phyloP scores from a whole-genome alignment of 2,329 filamentous ascomycete species.

The Fusarium liriodendri region DNA sequence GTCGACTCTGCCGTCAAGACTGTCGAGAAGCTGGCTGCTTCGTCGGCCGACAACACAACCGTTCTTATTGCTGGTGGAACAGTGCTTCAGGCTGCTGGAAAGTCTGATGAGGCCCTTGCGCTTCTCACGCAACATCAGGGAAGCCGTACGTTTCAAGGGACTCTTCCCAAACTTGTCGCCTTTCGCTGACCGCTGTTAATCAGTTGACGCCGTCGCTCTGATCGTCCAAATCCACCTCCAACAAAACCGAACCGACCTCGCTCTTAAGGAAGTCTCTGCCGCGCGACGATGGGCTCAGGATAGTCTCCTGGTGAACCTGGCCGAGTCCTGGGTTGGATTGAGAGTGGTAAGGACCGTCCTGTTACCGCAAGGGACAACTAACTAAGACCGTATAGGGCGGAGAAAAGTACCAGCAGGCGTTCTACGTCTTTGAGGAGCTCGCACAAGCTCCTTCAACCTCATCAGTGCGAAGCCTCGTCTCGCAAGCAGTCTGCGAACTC shows the following conservation, averaged over 20 bases:
- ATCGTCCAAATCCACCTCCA: conserved; percentile 93
- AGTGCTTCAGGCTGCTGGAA: conserved; percentile 81
- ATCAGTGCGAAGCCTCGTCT: conserved; percentile 79
- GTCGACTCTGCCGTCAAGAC: conserved; percentile 70
- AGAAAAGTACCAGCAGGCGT: conserved; percentile 95
- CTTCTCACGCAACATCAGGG: conserved; percentile 87
- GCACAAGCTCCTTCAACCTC: conserved; percentile 87
- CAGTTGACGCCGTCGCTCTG: conserved; percentile 81
- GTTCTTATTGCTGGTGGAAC: conserved; percentile 88
- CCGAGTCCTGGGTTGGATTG: conserved; percentile 94
- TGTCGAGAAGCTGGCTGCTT: conserved; percentile 75
- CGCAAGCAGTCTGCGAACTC: conserved; percentile 90
- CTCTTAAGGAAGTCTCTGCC: conserved; percentile 86
- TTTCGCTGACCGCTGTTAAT: conserved; percentile 38
- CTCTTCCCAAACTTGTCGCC: not conserved
- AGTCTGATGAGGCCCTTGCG: conserved; percentile 85
- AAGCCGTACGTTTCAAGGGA: conserved; percentile 70
- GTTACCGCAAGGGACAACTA: not conserved
- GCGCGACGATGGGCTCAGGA: conserved; percentile 96
- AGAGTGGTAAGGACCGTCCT: conserved; percentile 70
- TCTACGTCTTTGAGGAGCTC: conserved; percentile 97
- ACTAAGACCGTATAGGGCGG: conserved; percentile 73
- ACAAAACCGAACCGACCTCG: conserved; percentile 91
- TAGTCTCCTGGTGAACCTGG: conserved; percentile 90
- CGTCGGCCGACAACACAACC: conserved; percentile 76